These are phyloP conservation scores for Iberis pinnata DNA, from an alignment of 345 rosid species.

Conservation along the genomic window DNA sequence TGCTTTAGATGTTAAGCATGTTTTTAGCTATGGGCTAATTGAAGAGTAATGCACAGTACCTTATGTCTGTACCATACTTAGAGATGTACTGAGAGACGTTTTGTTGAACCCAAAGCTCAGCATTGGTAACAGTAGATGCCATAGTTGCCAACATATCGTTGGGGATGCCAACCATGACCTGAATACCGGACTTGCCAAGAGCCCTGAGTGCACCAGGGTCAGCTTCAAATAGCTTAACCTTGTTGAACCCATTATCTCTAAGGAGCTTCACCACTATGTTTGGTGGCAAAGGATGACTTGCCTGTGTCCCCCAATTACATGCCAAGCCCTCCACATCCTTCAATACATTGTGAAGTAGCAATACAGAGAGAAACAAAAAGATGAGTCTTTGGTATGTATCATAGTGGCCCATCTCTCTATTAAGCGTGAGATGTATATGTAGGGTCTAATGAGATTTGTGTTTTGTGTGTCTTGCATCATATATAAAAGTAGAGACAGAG, in stretches of 20 bases:
- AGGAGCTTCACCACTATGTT: conserved; percentile 56
- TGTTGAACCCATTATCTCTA: conserved; percentile 72
- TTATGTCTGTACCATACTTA: conserved; percentile 52
- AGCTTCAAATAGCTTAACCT: conserved; percentile 89
- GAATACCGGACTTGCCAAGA: conserved; percentile 73
- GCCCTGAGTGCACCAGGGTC: conserved; percentile 73
- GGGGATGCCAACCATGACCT: conserved; percentile 92
- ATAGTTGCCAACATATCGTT: conserved; percentile 61
- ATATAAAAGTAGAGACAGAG: conserved; percentile 1
- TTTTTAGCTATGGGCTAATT: not conserved
- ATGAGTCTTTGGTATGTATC: not conserved
- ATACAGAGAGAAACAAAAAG: conserved; percentile 20
- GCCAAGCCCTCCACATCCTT: conserved; percentile 51
- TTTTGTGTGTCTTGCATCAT: not conserved
- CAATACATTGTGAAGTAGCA: conserved; percentile 11
- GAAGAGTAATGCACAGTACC: conserved; percentile 30
- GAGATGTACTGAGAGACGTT: conserved; percentile 65
- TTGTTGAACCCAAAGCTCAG: conserved; percentile 62
- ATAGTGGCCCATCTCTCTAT: conserved; percentile 30
- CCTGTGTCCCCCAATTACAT: conserved; percentile 66
- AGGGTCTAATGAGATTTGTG: conserved; percentile 17
- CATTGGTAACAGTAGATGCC: conserved; percentile 47
- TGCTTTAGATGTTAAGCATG: not conserved
- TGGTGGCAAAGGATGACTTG: conserved; percentile 64
- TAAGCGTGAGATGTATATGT: not conserved